phyloP scores from a whole-genome alignment of 306 rosid species.

The Spatholobus suberectus region DNA sequence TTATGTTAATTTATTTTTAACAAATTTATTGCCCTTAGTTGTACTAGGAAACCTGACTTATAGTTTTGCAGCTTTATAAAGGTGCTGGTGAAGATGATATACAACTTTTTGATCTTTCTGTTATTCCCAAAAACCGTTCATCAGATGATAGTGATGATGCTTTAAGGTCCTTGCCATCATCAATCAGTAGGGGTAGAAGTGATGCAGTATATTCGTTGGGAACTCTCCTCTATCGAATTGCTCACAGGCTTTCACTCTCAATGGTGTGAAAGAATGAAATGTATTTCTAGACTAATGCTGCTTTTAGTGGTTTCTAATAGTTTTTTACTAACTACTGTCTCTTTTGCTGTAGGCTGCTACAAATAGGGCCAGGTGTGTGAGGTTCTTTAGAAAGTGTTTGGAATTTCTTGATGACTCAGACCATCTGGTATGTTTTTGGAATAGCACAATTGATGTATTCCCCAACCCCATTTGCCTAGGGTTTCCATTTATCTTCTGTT shows the following conservation, averaged over 20 bases:
- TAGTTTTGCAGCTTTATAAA: conserved; percentile 83
- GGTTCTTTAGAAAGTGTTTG: conserved; percentile 84
- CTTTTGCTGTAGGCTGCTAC: conserved; percentile 74
- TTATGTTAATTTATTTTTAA: conserved; percentile 2
- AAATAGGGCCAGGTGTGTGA: conserved; percentile 84
- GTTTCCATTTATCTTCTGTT: conserved; percentile 16
- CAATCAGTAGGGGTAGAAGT: conserved; percentile 72
- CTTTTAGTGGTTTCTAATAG: conserved; percentile 29
- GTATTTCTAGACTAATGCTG: conserved; percentile 20
- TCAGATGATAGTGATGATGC: conserved; percentile 65
- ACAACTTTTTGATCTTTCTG: conserved; percentile 95
- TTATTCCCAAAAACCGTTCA: conserved; percentile 74
- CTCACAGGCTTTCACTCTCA: conserved; percentile 94
- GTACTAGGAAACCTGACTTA: conserved; percentile 35
- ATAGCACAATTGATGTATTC: conserved; percentile 22
- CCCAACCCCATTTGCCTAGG: neutral
- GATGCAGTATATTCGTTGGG: conserved; percentile 91
- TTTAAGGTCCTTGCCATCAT: conserved; percentile 74
- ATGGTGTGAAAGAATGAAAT: conserved; percentile 64
- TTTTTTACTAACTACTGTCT: conserved; percentile 42
- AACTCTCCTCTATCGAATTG: conserved; percentile 87
- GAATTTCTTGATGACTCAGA: conserved; percentile 89
- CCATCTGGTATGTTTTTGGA: conserved; percentile 73
- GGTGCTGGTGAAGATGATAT: conserved; percentile 95
- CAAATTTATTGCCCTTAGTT: conserved; percentile 1